Evolutionary conservation across 2,329 filamentous ascomycete genomes (phyloP).

Genomic region (Volutella citrinella): DNA sequence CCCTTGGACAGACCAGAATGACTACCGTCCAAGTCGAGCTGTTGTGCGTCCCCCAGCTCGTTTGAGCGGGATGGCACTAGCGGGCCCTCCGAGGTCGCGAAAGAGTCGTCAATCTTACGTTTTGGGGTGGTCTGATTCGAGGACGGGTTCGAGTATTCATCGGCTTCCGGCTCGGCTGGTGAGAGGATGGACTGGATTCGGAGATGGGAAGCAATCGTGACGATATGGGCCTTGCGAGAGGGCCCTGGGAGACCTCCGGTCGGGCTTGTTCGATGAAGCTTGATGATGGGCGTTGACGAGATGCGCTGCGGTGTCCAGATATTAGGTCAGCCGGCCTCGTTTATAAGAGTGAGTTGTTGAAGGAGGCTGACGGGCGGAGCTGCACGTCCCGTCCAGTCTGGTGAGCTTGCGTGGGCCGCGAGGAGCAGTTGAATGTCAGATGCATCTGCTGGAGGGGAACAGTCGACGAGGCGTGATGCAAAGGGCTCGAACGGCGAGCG

Average conservation of each 20-base stretch:
- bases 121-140: constrained; percentile 15
- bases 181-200: constrained; percentile 52
- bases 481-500: neutral
- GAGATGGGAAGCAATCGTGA: constrained; percentile 49
- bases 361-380: no score
- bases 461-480: constrained; percentile 10
- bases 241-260: constrained; percentile 8
- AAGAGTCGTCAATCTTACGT: constrained; percentile 15
- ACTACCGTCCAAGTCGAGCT: constrained; percentile 7
- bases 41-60: constrained; percentile 7
- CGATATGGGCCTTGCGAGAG: constrained; percentile 36
- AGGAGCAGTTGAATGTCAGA: no score
- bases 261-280: neutral
- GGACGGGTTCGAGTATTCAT: constrained; percentile 29
- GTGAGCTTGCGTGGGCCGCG: no score
- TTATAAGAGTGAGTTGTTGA: no score
- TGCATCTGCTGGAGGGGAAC: no score
- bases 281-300: neutral
- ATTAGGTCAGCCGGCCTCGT: no score
- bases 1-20: constrained; percentile 8
- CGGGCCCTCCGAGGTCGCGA: constrained; percentile 12
- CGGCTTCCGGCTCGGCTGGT: constrained; percentile 38
- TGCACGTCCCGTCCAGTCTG: no score
- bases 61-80: constrained; percentile 5
- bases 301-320: no score